These are phyloP conservation scores for Magnaporthiopsis poae DNA, from an alignment of 2,329 filamentous ascomycete species.

Conservation along the genomic window DNA sequence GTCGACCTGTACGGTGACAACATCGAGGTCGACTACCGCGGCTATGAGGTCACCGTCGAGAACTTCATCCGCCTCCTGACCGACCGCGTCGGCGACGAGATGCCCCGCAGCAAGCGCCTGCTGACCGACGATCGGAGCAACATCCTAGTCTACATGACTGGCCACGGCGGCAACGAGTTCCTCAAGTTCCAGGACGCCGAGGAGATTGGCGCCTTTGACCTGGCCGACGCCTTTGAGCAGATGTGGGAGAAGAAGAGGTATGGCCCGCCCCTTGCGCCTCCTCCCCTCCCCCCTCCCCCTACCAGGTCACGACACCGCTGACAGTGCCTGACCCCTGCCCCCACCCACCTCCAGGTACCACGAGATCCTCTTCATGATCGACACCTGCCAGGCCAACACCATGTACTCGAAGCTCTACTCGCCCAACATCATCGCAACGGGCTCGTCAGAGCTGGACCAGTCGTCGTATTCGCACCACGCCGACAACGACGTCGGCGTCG, in stretches of 20 bases:
- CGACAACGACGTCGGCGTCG: constrained; percentile 93
- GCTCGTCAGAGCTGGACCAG: constrained; percentile 90
- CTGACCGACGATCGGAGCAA: constrained; percentile 93
- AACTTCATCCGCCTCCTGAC: constrained; percentile 95
- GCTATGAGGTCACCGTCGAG: constrained; percentile 97
- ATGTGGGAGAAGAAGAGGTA: constrained; percentile 99
- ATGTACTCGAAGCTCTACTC: constrained; percentile 99
- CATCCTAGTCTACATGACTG: constrained; percentile 98
- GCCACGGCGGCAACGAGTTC: constrained; percentile 94
- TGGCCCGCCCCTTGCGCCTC: constrained; percentile 6
- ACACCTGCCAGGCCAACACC: constrained; percentile 97
- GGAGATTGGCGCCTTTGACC: constrained; percentile 90
- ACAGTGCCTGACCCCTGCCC: not conserved
- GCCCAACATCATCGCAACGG: constrained; percentile 94
- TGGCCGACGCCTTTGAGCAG: constrained; percentile 95
- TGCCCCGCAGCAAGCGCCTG: constrained; percentile 85
- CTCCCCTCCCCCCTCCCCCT: not conserved
- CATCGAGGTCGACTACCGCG: constrained; percentile 96
- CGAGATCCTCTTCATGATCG: constrained; percentile 98
- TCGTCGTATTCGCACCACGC: constrained; percentile 96
- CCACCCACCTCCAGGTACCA: constrained; percentile 61
- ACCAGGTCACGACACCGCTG: not conserved
- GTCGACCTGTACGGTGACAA: constrained; percentile 97
- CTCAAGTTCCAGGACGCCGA: constrained; percentile 97
- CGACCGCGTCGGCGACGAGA: constrained; percentile 86